A percentile compares a stretch with the other conserved stretches of the same genome.
Conservation (phyloP, 2,329 filamentous ascomycete genomes). For the Nigrograna mackinnonii region DNA sequence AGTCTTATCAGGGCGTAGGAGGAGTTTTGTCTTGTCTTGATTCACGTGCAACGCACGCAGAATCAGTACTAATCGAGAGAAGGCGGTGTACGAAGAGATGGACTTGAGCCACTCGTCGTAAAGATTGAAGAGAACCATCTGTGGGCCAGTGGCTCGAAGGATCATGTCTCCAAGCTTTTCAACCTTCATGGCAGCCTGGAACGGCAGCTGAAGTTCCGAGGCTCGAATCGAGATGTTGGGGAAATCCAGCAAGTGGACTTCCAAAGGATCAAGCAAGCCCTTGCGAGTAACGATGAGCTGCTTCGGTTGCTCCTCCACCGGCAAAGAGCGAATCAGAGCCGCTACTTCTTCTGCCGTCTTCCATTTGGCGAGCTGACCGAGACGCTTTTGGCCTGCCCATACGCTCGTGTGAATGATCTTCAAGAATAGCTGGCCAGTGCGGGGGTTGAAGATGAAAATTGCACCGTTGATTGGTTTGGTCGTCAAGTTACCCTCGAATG, state of each 20-base stretch:
- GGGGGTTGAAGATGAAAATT: conserved; percentile 99
- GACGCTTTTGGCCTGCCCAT: conserved; percentile 98
- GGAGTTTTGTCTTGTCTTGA: conserved; percentile 95
- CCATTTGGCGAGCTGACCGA: conserved; percentile 98
- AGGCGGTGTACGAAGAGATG: conserved; percentile 97
- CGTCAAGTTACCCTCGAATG: conserved; percentile 97
- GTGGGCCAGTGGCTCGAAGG: conserved; percentile 93
- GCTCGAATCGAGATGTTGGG: conserved; percentile 98
- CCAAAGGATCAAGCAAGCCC: conserved; percentile 92
- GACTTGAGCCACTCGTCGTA: conserved; percentile 99
- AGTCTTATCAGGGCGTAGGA: conserved; percentile 93
- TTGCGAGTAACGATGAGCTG: conserved; percentile 98
- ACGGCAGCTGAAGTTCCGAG: conserved; percentile 93
- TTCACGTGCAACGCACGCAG: conserved; percentile 95
- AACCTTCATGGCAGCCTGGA: conserved; percentile 99
- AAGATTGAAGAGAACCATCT: conserved; percentile 99
- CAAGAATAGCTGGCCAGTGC: conserved; percentile 94
- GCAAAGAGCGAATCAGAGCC: conserved; percentile 90
- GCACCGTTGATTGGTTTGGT: conserved; percentile 99
- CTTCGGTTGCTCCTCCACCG: conserved; percentile 97
- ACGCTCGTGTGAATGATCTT: conserved; percentile 99
- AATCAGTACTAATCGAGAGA: conserved; percentile 92
- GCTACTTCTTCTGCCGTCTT: conserved; percentile 99
- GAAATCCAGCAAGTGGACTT: conserved; percentile 97
- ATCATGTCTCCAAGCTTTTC: conserved; percentile 99